Evolutionary conservation across 495 filamentous ascomycete genomes (phyloP).

Genomic region (Pyrenula massariospora): DNA sequence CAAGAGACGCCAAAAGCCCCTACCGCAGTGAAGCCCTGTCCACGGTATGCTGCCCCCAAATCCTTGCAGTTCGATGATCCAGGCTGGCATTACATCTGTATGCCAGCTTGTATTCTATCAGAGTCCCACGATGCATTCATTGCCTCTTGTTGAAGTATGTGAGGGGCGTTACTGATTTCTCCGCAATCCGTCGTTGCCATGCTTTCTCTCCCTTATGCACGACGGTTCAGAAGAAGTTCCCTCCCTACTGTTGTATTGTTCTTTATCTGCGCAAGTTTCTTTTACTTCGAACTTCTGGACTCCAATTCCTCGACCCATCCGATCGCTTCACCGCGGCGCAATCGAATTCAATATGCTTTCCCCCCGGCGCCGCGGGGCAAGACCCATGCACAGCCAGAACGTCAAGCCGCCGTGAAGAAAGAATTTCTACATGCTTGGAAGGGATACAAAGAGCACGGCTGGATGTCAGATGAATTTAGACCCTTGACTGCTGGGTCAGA

Average conservation of each 20-base stretch:
- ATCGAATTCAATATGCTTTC: background rate
- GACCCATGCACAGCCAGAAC: background rate
- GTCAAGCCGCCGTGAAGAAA: constrained; percentile 36
- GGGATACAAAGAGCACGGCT: constrained; percentile 53
- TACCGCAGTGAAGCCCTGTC: background rate
- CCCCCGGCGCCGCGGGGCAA: background rate
- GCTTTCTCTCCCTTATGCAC: background rate
- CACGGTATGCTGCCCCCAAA: background rate
- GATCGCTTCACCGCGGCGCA: background rate
- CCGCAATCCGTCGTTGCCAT: background rate
- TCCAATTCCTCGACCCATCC: background rate
- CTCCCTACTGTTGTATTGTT: background rate
- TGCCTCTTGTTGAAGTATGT: background rate
- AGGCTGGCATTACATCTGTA: background rate
- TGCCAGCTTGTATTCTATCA: no score
- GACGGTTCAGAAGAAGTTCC: background rate
- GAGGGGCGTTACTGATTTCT: background rate
- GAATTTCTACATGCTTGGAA: constrained; percentile 53
- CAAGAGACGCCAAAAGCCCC: background rate
- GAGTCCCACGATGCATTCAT: background rate
- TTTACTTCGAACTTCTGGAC: background rate
- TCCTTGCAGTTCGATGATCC: background rate
- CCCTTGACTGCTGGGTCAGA: constrained; percentile 42
- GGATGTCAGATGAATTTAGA: constrained; percentile 55
- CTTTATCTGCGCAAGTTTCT: background rate